These are phyloP conservation scores for Fraxinus albicans DNA, from an alignment of 305 asterid species.

Conservation along the genomic window DNA sequence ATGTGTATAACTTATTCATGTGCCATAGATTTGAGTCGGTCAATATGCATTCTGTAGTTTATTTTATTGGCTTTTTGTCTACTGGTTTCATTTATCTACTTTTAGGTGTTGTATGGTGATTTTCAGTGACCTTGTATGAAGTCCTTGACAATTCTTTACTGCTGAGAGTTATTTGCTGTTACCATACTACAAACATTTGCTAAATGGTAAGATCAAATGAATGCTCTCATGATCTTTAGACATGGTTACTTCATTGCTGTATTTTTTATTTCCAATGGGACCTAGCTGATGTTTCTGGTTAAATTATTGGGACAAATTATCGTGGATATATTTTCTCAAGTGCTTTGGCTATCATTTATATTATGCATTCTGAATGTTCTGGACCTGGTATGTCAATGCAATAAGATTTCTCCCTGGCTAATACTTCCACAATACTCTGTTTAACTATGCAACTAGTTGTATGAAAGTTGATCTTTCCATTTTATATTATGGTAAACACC, in stretches of 20 bases:
- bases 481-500: background rate
- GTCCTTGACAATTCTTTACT: background rate
- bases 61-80: background rate
- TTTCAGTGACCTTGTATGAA: background rate
- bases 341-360: background rate
- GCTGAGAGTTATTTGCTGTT: slow-evolving; percentile 10
- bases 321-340: background rate
- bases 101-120: background rate
- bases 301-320: background rate
- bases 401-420: background rate
- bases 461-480: background rate
- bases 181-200: background rate
- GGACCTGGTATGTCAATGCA: background rate
- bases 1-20: background rate
- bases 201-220: background rate
- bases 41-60: slow-evolving; percentile 8
- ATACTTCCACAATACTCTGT: background rate
- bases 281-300: background rate
- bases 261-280: background rate
- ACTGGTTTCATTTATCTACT: background rate
- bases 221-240: background rate
- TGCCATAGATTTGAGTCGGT: background rate
- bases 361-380: background rate
- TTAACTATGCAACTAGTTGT: background rate
- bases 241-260: background rate